Evolutionary conservation across 345 rosid species (phyloP).

Genomic region (Xanthoceras sorbifolium): DNA sequence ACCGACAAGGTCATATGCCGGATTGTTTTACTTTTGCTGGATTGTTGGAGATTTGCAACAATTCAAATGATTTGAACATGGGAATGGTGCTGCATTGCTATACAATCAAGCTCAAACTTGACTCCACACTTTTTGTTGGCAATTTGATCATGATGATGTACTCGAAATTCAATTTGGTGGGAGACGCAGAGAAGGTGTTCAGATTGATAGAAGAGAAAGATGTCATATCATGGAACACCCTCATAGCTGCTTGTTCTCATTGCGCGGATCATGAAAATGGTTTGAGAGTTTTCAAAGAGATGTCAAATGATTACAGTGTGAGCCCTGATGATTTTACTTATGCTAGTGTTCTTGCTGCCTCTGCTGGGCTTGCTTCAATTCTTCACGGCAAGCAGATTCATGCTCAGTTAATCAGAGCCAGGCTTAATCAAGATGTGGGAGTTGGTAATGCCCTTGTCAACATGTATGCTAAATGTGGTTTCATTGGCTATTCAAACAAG

Average conservation of each 20-base stretch:
- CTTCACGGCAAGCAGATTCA: conserved; percentile 60
- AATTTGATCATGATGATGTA: conserved; percentile 58
- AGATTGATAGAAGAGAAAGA: conserved; percentile 45
- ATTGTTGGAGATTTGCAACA: conserved; percentile 35
- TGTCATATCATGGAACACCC: conserved; percentile 57
- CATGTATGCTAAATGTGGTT: conserved; percentile 78
- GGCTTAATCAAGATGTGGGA: conserved; percentile 43
- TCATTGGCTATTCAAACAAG: conserved; percentile 36
- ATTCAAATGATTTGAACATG: conserved; percentile 25
- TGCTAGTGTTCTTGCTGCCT: conserved; percentile 49
- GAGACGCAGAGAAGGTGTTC: conserved; percentile 47
- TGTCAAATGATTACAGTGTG: conserved; percentile 27
- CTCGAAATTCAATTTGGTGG: conserved; percentile 38
- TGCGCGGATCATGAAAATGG: conserved; percentile 46
- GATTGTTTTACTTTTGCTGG: conserved; percentile 55
- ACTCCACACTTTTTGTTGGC: conserved; percentile 44
- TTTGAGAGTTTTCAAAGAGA: conserved; percentile 42
- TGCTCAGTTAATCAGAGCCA: conserved; percentile 42
- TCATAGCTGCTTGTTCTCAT: conserved; percentile 47
- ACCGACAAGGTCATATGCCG: conserved; percentile 35
- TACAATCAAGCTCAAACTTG: conserved; percentile 44
- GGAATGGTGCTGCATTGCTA: conserved; percentile 50
- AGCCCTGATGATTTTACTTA: conserved; percentile 55
- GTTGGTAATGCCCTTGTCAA: conserved; percentile 56
- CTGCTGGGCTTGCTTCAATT: conserved; percentile 54